Conservation (phyloP, 2,329 filamentous ascomycete genomes). For the Aureobasidium lini region DNA sequence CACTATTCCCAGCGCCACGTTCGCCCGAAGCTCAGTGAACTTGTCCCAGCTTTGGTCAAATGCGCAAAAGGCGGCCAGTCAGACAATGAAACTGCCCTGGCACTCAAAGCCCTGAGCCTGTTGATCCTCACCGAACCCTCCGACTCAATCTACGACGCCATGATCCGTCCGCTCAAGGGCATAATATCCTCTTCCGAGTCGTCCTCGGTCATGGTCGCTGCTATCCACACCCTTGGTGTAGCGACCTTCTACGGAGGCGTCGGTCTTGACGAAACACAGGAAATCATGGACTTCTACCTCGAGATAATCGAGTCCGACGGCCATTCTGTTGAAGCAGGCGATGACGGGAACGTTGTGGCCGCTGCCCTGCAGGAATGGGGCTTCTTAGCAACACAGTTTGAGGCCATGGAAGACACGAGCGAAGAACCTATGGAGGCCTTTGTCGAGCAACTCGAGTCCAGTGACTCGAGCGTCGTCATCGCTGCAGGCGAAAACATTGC, state of each 20-base stretch:
- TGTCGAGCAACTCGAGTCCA: constrained; percentile 75
- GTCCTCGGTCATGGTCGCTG: constrained; percentile 56
- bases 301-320: constrained; percentile 78
- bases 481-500: constrained; percentile 75
- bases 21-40: constrained; percentile 50
- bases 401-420: constrained; percentile 64
- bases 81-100: constrained; percentile 60
- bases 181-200: constrained; percentile 61
- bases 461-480: constrained; percentile 64
- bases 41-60: constrained; percentile 59
- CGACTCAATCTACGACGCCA: constrained; percentile 58
- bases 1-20: constrained; percentile 61
- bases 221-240: constrained; percentile 67
- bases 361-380: constrained; percentile 74
- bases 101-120: constrained; percentile 63
- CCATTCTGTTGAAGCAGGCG: constrained; percentile 60
- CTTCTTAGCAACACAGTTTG: constrained; percentile 68
- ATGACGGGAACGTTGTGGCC: constrained; percentile 62
- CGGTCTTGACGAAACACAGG: constrained; percentile 55
- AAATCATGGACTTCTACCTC: constrained; percentile 66
- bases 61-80: constrained; percentile 63
- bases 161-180: constrained; percentile 51
- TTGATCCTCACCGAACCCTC: constrained; percentile 61
- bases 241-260: constrained; percentile 70
- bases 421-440: constrained; percentile 71